Evolutionary conservation across 495 filamentous ascomycete species (phyloP), one percentile per base, ranked within the genome.

Genomic region (Penicillium malachiteum): DNA sequence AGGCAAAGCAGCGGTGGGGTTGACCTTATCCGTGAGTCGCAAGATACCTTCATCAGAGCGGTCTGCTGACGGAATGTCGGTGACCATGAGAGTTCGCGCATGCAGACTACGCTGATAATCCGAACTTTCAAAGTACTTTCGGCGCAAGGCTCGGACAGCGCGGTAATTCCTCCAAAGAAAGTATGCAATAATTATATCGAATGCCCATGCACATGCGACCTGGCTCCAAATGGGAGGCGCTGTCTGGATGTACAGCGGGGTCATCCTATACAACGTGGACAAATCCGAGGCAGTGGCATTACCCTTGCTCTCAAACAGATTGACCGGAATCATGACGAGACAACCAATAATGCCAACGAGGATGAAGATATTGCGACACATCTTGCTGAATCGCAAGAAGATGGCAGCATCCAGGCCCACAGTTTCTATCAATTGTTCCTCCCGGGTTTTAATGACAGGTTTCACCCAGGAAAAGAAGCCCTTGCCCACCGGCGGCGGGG

Each of bases 91-190:
- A 2, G 92, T 97, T 55, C 95, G 81, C 5, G 95, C 84, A 70
- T 96, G 91, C 49, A 97, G 73, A 70, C 91, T 95, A 39, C 81
- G 79, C 69, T 95, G 87, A 62, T 97, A 98, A 34, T 97, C 95
- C 6, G 89, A 80, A 58, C 87, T 95, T 60, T 92, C 78, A 63
- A 96, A 92, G 65, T 96, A 96, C 33, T 81, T 65, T 47, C 89
- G 83, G 61, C 92, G 83, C 52, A 98, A 68, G 40, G 71, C 74
- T 18, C 84, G 64, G 18, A 97, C 81, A 14, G 78, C 84, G 43
- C 80, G 82, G 71, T 97, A 97, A 62, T 96, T 97, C 73, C 81
- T 84, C 91, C 91, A 98, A 16, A 98, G 72, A 65, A 96, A 96
- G 56, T 77, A 86, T 48, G 78, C 85, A 44, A 97, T 78, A 32